These are phyloP conservation scores for Porodaedalea pini DNA, from an alignment of 1,284 basidiomycete species.

Conservation along the genomic window DNA sequence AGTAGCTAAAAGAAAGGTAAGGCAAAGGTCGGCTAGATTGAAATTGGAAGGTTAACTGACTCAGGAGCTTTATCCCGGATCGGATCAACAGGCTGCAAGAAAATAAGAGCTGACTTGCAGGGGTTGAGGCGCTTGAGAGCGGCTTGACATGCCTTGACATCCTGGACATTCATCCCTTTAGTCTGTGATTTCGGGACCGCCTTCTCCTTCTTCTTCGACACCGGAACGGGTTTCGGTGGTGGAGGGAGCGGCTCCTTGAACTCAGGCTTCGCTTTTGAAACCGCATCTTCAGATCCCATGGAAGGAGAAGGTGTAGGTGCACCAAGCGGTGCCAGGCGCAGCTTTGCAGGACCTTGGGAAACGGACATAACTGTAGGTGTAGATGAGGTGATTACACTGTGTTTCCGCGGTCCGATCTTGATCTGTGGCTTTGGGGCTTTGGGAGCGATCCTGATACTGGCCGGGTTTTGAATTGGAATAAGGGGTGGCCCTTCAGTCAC, in stretches of 20 bases:
- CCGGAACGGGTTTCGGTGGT: not conserved
- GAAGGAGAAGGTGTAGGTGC: slow-evolving; percentile 22
- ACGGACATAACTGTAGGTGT: slow-evolving; percentile 4
- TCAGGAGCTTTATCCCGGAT: slow-evolving; percentile 81
- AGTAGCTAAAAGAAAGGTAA: slow-evolving; percentile 58
- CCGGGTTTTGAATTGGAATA: slow-evolving; percentile 26
- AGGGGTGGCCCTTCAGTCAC: slow-evolving; percentile 56
- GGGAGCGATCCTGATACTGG: slow-evolving; percentile 42
- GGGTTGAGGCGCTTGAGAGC: slow-evolving; percentile 79
- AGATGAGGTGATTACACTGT: slow-evolving; percentile 6
- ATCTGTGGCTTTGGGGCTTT: slow-evolving; percentile 38
- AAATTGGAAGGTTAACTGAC: slow-evolving; percentile 40
- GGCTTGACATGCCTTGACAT: slow-evolving; percentile 77
- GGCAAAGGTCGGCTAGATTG: slow-evolving; percentile 5
- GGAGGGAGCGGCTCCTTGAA: slow-evolving; percentile 18
- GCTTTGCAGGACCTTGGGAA: slow-evolving; percentile 1
- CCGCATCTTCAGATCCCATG: slow-evolving; percentile 22
- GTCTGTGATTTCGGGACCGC: slow-evolving; percentile 70
- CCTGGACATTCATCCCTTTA: slow-evolving; percentile 77
- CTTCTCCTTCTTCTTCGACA: slow-evolving; percentile 41
- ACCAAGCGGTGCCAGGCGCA: slow-evolving; percentile 11
- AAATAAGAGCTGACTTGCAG: slow-evolving; percentile 69
- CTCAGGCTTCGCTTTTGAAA: slow-evolving; percentile 32
- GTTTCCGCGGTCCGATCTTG: slow-evolving; percentile 35
- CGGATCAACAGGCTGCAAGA: slow-evolving; percentile 88